phyloP scores from a whole-genome alignment of 768 basidiomycete species.

The Termitomyces sp. region DNA sequence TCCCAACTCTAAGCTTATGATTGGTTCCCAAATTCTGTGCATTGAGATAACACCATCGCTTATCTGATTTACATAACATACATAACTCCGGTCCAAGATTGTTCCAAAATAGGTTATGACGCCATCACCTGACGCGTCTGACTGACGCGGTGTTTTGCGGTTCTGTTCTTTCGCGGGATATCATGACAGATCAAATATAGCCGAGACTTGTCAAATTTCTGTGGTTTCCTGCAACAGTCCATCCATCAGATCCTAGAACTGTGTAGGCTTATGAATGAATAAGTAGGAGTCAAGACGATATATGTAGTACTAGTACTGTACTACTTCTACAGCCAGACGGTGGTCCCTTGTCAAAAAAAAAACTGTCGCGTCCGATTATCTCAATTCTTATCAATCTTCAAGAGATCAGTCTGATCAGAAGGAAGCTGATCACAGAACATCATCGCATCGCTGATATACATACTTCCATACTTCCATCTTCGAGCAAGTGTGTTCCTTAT shows the following conservation, averaged over 20 bases:
- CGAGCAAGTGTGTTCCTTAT: too few relatives aligned
- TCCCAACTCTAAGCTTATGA: constrained; percentile 10
- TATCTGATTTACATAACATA: neutral
- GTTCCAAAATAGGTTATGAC: constrained; percentile 2
- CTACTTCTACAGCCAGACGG: too few relatives aligned
- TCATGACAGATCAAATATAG: neutral
- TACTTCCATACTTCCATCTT: too few relatives aligned
- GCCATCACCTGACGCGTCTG: constrained; percentile 5
- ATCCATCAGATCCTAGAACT: neutral
- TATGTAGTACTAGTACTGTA: too few relatives aligned
- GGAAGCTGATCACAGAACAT: neutral
- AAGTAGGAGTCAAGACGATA: too few relatives aligned
- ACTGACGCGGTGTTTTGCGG: neutral
- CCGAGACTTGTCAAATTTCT: neutral
- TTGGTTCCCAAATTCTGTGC: neutral
- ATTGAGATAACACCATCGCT: constrained; percentile 9
- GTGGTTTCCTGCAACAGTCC: neutral
- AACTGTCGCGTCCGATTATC: neutral
- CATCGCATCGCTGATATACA: neutral
- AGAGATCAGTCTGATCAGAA: neutral
- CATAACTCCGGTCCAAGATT: neutral
- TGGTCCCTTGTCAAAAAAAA: neutral
- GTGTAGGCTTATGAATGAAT: neutral
- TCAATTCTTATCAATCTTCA: neutral
- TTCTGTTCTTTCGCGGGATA: neutral